phyloP scores from a whole-genome alignment of 306 rosid genomes.

The Calophaca sinica region DNA sequence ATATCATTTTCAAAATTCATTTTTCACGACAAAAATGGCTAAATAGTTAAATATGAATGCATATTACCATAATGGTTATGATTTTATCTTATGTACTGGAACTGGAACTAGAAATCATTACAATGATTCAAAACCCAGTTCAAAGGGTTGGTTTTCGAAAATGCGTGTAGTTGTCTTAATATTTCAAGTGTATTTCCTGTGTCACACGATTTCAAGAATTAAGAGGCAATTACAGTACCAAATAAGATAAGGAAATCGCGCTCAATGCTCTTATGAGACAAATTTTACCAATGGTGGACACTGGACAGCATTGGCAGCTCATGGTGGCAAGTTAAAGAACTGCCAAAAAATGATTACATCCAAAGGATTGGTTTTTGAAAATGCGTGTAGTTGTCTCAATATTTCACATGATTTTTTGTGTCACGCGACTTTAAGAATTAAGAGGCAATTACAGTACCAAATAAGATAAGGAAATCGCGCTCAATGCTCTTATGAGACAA shows the following conservation, averaged over 20 bases:
- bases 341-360: too few species aligned
- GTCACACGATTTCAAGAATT: neutral
- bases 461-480: too few species aligned
- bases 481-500: too few species aligned
- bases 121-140: conserved; percentile 15
- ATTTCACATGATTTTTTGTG: neutral
- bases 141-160: neutral
- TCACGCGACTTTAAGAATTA: neutral
- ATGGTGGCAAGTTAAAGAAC: too few species aligned
- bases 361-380: neutral
- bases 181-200: neutral
- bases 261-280: too few species aligned
- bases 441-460: neutral
- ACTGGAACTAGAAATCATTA: conserved; percentile 4
- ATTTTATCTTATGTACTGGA: conserved; percentile 13
- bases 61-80: conserved; percentile 6
- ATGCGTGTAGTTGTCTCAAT: neutral
- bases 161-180: neutral
- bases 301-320: too few species aligned
- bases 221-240: neutral
- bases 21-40: conserved; percentile 18
- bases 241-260: too few species aligned
- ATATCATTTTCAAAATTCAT: neutral
- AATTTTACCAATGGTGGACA: too few species aligned
- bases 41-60: conserved; percentile 38